Conservation (phyloP, 2,329 filamentous ascomycete genomes). For the Grosmannia penicillata region DNA sequence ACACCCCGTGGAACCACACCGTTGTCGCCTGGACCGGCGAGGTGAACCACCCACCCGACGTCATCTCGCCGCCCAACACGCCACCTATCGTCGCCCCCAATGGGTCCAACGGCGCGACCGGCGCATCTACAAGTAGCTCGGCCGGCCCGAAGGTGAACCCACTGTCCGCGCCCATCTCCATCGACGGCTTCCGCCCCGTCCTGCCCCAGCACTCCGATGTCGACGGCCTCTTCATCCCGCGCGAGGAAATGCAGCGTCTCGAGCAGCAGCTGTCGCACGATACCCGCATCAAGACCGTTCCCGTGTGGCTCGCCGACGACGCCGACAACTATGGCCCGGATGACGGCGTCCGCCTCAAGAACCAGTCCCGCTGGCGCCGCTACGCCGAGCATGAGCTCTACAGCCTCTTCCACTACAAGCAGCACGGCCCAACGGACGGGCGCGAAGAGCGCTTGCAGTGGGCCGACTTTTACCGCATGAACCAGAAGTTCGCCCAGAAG, state of each 20-base stretch:
- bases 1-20: slow-evolving; percentile 79
- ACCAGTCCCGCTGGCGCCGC: slow-evolving; percentile 74
- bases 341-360: slow-evolving; percentile 59
- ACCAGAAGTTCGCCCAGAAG: slow-evolving; percentile 78
- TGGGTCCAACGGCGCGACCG: no score
- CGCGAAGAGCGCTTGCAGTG: slow-evolving; percentile 69
- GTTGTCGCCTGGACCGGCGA: slow-evolving; percentile 94
- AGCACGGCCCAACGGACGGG: slow-evolving; percentile 78
- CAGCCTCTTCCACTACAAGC: slow-evolving; percentile 90
- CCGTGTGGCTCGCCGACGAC: slow-evolving; percentile 80
- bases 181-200: slow-evolving; percentile 51
- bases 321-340: slow-evolving; percentile 38
- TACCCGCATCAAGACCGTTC: slow-evolving; percentile 63
- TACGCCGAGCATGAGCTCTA: slow-evolving; percentile 89
- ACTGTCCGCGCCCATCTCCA: slow-evolving; percentile 64
- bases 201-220: slow-evolving; percentile 37
- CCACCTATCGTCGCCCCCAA: slow-evolving; percentile 34
- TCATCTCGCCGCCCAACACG: slow-evolving; percentile 29
- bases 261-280: slow-evolving; percentile 61
- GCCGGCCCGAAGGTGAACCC: no score
- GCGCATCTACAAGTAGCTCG: no score
- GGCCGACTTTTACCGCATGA: slow-evolving; percentile 88
- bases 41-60: slow-evolving; percentile 39
- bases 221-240: slow-evolving; percentile 57
- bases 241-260: slow-evolving; percentile 54